These are phyloP conservation scores for Scenedesmus sp. DNA, from an alignment of 163 green algal genomes.

Conservation along the genomic window DNA sequence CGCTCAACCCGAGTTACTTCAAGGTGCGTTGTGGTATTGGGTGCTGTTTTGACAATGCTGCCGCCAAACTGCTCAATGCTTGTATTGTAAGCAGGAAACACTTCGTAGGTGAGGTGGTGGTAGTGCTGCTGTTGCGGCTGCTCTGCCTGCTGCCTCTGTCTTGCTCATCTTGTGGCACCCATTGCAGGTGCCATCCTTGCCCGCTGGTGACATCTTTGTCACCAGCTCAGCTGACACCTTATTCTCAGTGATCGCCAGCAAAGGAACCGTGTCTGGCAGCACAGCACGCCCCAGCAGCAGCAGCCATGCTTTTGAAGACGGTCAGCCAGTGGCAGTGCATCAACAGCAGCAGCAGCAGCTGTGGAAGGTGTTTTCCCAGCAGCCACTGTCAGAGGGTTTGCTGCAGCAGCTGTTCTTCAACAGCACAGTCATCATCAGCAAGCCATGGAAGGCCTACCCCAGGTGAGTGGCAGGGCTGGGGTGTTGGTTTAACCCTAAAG, in stretches of 20 bases:
- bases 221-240: conserved; percentile 25
- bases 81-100: not conserved
- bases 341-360: conserved; percentile 23
- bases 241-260: conserved; percentile 32
- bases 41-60: not conserved
- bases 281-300: not conserved
- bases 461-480: conserved; percentile 1
- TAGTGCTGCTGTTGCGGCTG: not conserved
- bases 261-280: not conserved
- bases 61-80: not conserved
- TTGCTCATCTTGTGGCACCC: not conserved
- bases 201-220: conserved; percentile 43
- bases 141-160: not conserved
- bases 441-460: conserved; percentile 46
- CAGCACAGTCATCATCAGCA: conserved; percentile 11
- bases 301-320: not conserved
- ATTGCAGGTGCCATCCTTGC: not conserved
- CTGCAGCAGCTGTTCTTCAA: conserved; percentile 29
- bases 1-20: conserved; percentile 15
- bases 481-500: too few species aligned
- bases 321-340: not conserved
- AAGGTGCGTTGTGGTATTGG: not conserved
- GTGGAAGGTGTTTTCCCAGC: conserved; percentile 48
- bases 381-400: not conserved
- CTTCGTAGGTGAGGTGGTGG: not conserved